A percentile compares a stretch with the other conserved stretches of the same genome.
phyloP scores from a whole-genome alignment of 371 early-diverging fungal species.

The Mortierella sp. region DNA sequence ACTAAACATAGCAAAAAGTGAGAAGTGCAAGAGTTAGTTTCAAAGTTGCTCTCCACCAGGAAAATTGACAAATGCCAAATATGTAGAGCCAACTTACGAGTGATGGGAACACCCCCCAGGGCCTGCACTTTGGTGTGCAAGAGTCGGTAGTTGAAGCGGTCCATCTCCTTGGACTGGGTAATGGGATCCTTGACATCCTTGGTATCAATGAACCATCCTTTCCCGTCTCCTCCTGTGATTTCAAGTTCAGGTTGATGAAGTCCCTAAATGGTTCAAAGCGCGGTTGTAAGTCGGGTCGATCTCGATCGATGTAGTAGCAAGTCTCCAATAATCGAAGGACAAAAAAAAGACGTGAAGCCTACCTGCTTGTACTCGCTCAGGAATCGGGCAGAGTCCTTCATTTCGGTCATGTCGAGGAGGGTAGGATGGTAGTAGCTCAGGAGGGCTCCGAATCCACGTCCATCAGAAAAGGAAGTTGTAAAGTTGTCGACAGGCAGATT shows the following conservation, averaged over 20 bases:
- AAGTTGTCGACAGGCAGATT: constrained; percentile 49
- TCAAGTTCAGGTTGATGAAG: constrained; percentile 40
- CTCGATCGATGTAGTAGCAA: neutral
- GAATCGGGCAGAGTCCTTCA: constrained; percentile 52
- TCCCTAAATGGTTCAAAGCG: constrained; percentile 17
- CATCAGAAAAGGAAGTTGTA: constrained; percentile 58
- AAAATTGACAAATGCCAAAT: too few species aligned
- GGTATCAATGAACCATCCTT: constrained; percentile 52
- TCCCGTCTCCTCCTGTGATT: constrained; percentile 28
- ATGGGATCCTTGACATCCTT: constrained; percentile 49
- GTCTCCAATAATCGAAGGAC: neutral
- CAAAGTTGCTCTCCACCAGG: neutral
- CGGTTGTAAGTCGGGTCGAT: neutral
- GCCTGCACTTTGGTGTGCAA: constrained; percentile 54
- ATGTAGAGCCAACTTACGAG: constrained; percentile 24
- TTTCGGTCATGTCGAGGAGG: constrained; percentile 47
- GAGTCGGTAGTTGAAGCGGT: constrained; percentile 53
- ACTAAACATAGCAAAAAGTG: constrained; percentile 13
- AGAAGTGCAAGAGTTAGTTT: neutral
- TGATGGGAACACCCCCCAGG: constrained; percentile 53
- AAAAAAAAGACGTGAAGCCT: neutral
- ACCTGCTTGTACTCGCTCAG: constrained; percentile 49
- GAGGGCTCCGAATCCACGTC: constrained; percentile 55
- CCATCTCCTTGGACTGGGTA: constrained; percentile 52
- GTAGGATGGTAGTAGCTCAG: constrained; percentile 58